Conservation (phyloP, 257 asterid species). For the Perilla frutescens region DNA sequence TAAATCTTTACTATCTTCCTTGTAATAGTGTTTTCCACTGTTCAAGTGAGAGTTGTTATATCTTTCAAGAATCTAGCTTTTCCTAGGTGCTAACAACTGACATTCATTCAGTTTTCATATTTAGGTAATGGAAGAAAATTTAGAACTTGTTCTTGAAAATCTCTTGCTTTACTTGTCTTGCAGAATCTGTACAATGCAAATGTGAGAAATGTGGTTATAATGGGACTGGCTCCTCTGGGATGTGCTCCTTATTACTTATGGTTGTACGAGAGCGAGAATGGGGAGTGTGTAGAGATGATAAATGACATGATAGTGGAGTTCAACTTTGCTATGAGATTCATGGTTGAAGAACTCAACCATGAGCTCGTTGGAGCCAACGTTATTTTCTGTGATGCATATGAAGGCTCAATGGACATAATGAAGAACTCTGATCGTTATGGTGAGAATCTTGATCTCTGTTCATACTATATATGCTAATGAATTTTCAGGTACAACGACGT, state of each 20-base stretch:
- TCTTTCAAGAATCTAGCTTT: neutral
- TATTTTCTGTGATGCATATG: slow-evolving; percentile 85
- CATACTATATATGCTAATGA: neutral
- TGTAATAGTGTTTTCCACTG: neutral
- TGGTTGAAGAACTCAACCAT: slow-evolving; percentile 66
- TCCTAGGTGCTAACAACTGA: too few species aligned
- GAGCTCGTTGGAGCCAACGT: slow-evolving; percentile 66
- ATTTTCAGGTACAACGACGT: neutral
- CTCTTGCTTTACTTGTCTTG: slow-evolving; percentile 30
- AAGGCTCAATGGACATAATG: slow-evolving; percentile 89
- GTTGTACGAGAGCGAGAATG: slow-evolving; percentile 58
- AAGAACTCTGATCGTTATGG: slow-evolving; percentile 71
- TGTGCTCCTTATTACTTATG: slow-evolving; percentile 89
- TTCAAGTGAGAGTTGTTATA: neutral
- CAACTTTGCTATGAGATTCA: slow-evolving; percentile 77
- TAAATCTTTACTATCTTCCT: neutral
- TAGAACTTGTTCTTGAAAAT: slow-evolving; percentile 10
- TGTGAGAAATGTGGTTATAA: slow-evolving; percentile 81
- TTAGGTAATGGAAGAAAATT: neutral
- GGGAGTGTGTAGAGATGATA: slow-evolving; percentile 66
- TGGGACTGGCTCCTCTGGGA: slow-evolving; percentile 95
- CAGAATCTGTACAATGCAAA: slow-evolving; percentile 85
- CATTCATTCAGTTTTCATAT: too few species aligned
- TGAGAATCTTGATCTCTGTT: slow-evolving; percentile 44
- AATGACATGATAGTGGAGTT: slow-evolving; percentile 82